phyloP scores from a whole-genome alignment of 1,139 yeast genomes.

The Diutina ranongensis region DNA sequence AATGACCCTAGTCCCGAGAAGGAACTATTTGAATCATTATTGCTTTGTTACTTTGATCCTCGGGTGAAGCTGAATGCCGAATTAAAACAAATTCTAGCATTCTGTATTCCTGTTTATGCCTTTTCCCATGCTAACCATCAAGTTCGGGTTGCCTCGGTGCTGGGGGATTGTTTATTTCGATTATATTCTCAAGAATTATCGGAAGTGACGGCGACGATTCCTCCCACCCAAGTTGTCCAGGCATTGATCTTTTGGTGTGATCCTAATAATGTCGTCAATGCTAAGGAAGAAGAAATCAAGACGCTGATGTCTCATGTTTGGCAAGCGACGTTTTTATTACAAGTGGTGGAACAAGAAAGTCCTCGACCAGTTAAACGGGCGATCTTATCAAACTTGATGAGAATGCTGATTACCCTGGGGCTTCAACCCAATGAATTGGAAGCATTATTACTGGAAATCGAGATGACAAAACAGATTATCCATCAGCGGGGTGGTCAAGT shows the following conservation, averaged over 20 bases:
- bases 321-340: constrained; percentile 46
- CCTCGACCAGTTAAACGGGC: constrained; percentile 45
- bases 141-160: constrained; percentile 47
- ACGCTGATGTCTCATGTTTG: constrained; percentile 43
- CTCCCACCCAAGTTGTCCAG: constrained; percentile 52
- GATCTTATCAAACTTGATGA: constrained; percentile 40
- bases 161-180: constrained; percentile 51
- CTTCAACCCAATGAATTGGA: constrained; percentile 20
- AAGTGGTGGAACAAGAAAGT: constrained; percentile 38
- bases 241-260: constrained; percentile 84
- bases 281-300: constrained; percentile 26
- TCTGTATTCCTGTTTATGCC: constrained; percentile 85
- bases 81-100: constrained; percentile 71
- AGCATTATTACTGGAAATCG: constrained; percentile 24
- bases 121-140: constrained; percentile 73
- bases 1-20: constrained; percentile 20
- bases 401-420: constrained; percentile 26
- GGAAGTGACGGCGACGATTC: constrained; percentile 19
- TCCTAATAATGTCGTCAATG: constrained; percentile 55
- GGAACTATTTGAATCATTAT: constrained; percentile 53
- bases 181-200: constrained; percentile 8
- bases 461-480: constrained; percentile 18
- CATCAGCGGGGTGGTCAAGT: constrained; percentile 13
- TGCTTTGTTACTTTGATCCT: constrained; percentile 69
- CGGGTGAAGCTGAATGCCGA: constrained; percentile 50